These are phyloP conservation scores for Tephrocybe sp. DNA, from an alignment of 768 basidiomycete genomes.

Conservation along the genomic window DNA sequence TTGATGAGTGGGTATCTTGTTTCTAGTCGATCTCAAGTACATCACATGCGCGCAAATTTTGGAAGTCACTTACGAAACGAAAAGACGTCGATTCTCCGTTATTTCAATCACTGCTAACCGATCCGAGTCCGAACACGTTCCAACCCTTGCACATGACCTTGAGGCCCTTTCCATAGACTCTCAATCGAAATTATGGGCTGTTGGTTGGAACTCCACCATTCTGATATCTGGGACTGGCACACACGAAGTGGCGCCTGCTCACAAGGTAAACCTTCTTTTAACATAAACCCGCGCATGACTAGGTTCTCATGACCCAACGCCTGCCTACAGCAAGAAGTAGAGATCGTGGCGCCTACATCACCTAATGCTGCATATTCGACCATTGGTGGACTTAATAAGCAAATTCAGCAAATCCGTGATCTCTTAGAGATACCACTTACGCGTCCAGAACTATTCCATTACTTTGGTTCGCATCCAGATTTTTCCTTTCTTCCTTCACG, in stretches of 20 bases:
- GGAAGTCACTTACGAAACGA: slow-evolving; percentile 63
- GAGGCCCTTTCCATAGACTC: slow-evolving; percentile 41
- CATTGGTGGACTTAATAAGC: slow-evolving; percentile 86
- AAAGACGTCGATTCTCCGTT: slow-evolving; percentile 54
- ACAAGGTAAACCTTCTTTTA: slow-evolving; percentile 29
- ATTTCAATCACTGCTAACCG: slow-evolving; percentile 36
- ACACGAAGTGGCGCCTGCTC: slow-evolving; percentile 20
- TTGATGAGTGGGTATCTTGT: slow-evolving; percentile 11
- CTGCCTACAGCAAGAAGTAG: slow-evolving; percentile 39
- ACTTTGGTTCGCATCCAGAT: slow-evolving; percentile 55
- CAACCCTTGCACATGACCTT: slow-evolving; percentile 39
- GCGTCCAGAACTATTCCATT: slow-evolving; percentile 75
- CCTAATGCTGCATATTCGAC: slow-evolving; percentile 64
- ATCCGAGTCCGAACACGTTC: slow-evolving; percentile 15
- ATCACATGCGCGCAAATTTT: slow-evolving; percentile 59
- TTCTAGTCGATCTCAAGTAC: slow-evolving; percentile 69
- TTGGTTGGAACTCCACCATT: slow-evolving; percentile 68
- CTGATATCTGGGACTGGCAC: slow-evolving; percentile 33
- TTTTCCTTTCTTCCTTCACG: not conserved
- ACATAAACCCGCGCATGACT: not conserved
- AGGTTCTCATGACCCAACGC: slow-evolving; percentile 14
- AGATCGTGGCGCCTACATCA: slow-evolving; percentile 41
- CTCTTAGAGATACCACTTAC: slow-evolving; percentile 84
- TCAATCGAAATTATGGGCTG: slow-evolving; percentile 49
- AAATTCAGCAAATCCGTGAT: slow-evolving; percentile 83